Evolutionary conservation across 257 asterid genomes (phyloP), one percentile per base, ranked within the genome.

Genomic region (Solanum rostratum): DNA sequence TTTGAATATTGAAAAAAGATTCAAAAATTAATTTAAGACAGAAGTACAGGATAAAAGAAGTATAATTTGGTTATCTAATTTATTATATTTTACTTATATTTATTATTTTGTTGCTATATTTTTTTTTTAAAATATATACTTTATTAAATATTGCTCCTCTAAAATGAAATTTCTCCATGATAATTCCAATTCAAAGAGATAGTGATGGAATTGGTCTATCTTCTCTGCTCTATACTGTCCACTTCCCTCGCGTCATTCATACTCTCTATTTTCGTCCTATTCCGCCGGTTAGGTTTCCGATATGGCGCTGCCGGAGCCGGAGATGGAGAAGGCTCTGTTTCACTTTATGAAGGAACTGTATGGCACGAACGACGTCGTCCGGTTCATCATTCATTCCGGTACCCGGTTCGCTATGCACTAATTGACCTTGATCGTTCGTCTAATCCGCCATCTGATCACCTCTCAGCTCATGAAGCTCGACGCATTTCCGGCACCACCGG

Each of bases 321-420:
- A 60, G 15, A 43, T 54, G 84, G 27, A 24, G 30, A 4, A 57
- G 83, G 55, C 69, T 50, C 88, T 15, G 85, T 92, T 46, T 57
- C 88, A 4, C 89, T 92, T 54, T 96, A 96, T 86, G 86, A 95
- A 87, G 99, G 98, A 81, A 91, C 92, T 30, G 98, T 96, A 82
- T 96, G 94, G 93, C 99, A 96, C 90, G 94, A 93, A 91, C 97
- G 99, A 80, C 98, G 95, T 76, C 94, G 91, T 66, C 99, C 99
- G 3, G 93, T 93, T 74, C 97, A 89, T 90, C 98, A 96, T 90
- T 95, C 97, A 6, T 96, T 95, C 87, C 90, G 87, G 60, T 96
- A 95, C 86, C 82, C 92, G 55, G 98, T 93, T 85, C 97, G 98
- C 63, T 96, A 96, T 84, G 98, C 97, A 2, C 92, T 95, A 74